Evolutionary conservation across 352 stramenopile genomes (phyloP).

Genomic region (Phytophthora constricta): DNA sequence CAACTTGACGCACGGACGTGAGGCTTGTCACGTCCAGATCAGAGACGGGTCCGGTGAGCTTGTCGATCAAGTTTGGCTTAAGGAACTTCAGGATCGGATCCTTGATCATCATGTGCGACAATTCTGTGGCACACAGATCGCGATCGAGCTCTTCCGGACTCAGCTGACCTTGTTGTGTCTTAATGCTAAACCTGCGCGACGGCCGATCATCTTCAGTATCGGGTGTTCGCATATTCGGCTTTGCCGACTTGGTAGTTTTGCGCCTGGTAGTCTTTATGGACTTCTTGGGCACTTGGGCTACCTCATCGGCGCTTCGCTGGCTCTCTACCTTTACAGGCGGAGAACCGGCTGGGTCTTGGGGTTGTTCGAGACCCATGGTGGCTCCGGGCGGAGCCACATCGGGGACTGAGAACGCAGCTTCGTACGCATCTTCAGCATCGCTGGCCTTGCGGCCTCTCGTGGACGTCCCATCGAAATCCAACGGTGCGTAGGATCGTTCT

Average conservation of each 20-base stretch:
- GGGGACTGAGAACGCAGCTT: slow-evolving; percentile 8
- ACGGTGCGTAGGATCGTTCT: neutral
- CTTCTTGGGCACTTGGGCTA: no score
- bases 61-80: neutral
- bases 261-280: no score
- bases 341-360: neutral
- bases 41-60: neutral
- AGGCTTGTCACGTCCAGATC: neutral
- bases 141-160: neutral
- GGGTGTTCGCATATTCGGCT: no score
- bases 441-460: neutral
- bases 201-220: no score
- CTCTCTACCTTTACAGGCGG: neutral
- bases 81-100: slow-evolving; percentile 4
- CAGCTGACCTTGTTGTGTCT: neutral
- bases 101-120: neutral
- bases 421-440: slow-evolving; percentile 9
- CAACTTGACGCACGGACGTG: neutral
- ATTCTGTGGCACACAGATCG: neutral
- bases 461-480: slow-evolving; percentile 2
- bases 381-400: slow-evolving; percentile 4
- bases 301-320: neutral
- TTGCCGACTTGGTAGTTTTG: no score
- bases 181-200: no score
- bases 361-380: neutral